Evolutionary conservation across 2,329 filamentous ascomycete species (phyloP).

Genomic region (Gaeumannomyces tritici): DNA sequence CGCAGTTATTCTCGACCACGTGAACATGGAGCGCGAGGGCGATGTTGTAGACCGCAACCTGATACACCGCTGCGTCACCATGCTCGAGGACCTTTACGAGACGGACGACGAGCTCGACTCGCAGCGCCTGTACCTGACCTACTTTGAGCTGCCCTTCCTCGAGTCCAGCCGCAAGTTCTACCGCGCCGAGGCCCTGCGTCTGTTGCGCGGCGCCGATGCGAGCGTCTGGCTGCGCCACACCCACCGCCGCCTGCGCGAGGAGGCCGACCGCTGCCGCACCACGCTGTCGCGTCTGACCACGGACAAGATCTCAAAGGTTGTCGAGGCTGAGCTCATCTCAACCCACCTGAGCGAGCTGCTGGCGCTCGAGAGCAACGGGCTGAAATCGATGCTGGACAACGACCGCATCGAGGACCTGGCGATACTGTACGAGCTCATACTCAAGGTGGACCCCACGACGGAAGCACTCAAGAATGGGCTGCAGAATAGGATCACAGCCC

Average conservation of each 20-base stretch:
- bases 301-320: conserved; percentile 63
- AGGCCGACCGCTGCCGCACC: conserved; percentile 72
- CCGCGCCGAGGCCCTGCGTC: conserved; percentile 57
- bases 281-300: conserved; percentile 66
- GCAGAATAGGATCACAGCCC: conserved; percentile 64
- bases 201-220: conserved; percentile 72
- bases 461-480: conserved; percentile 59
- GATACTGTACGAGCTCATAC: conserved; percentile 73
- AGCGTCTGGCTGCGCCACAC: conserved; percentile 73
- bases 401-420: conserved; percentile 68
- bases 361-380: conserved; percentile 72
- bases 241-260: conserved; percentile 65
- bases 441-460: conserved; percentile 68
- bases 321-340: conserved; percentile 73
- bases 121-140: conserved; percentile 72
- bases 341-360: conserved; percentile 74
- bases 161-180: conserved; percentile 66
- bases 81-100: conserved; percentile 85
- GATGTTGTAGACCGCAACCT: conserved; percentile 79
- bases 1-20: conserved; percentile 77
- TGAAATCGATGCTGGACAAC: conserved; percentile 86
- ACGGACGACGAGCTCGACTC: conserved; percentile 66
- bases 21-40: conserved; percentile 84
- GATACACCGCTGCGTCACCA: conserved; percentile 74
- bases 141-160: conserved; percentile 75